Conservation (phyloP, 129 eudicot genomes). For the Solidago caesia region DNA sequence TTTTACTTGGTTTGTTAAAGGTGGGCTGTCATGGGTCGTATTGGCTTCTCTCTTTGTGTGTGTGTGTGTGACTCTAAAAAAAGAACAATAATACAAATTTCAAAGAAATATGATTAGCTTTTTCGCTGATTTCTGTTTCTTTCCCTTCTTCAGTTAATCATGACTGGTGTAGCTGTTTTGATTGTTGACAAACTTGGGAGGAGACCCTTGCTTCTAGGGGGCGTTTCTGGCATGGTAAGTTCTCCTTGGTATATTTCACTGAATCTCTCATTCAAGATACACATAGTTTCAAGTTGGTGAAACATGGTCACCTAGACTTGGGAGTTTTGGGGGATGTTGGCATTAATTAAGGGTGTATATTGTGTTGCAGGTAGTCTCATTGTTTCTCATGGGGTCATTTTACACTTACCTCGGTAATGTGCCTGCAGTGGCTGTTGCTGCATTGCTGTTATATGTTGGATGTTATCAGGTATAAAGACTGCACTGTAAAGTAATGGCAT, state of each 20-base stretch:
- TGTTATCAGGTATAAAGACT: slow-evolving; percentile 79
- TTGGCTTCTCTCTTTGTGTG: slow-evolving; percentile 2
- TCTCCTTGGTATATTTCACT: slow-evolving; percentile 7
- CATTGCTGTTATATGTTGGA: slow-evolving; percentile 85
- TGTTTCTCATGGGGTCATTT: slow-evolving; percentile 89
- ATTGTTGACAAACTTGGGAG: slow-evolving; percentile 93
- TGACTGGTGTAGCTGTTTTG: slow-evolving; percentile 88
- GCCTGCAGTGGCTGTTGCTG: slow-evolving; percentile 79
- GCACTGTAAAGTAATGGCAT: neutral
- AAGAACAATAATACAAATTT: neutral
- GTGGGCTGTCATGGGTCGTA: slow-evolving; percentile 29
- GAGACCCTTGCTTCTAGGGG: slow-evolving; percentile 93
- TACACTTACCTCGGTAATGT: slow-evolving; percentile 68
- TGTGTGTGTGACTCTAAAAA: neutral
- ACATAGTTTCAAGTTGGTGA: neutral
- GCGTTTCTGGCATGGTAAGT: slow-evolving; percentile 93
- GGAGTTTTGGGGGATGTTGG: neutral
- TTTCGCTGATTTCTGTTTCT: neutral
- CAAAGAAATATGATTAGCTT: neutral
- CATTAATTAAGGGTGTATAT: slow-evolving; percentile 5
- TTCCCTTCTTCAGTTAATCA: slow-evolving; percentile 51
- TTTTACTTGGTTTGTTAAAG: slow-evolving; percentile 87
- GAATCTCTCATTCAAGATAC: slow-evolving; percentile 3
- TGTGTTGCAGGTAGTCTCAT: slow-evolving; percentile 58
- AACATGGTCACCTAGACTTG: slow-evolving; percentile 4